Base-by-base conservation (phyloP, 2,329 filamentous ascomycete species). In the Cercospora janseana region DNA sequence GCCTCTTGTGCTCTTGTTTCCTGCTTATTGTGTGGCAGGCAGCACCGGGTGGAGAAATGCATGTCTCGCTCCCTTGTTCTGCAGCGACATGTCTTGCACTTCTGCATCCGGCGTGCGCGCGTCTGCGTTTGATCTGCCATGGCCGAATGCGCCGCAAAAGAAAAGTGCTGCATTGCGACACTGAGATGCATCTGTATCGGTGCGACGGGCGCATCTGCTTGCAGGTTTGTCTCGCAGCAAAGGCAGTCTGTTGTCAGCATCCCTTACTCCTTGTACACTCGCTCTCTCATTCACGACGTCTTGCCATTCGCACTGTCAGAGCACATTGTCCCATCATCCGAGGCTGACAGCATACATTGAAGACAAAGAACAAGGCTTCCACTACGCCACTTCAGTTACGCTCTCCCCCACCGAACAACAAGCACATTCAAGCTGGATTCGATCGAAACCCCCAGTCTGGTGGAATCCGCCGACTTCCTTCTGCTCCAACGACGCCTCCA, bases 401-500 rank as follows among this genome's bases (percentile, higher is more conserved):
- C 20, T 32, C 27, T 10, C 4, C 27, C 10, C 15, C 35, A 26
- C 6, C n/a, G n/a, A n/a, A 9, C 13, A 13, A 10, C 24, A 24
- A 28, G n/a, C 37, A 23, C 12, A 15, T 43, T 31, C 58, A 62
- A 46, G 15, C 63, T 65, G 63, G 62, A 66, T 61, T 55, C 54
- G 7, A 45, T 58, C 50, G 55, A 60, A 41, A 62, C 61, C 26
- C n/a, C 63, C 64, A 32, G 64, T 65, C 21, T 65, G 64, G 62
- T 64, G n/a, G n/a, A n/a, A n/a, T 60, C 35, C 61, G 64, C 34
- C 59, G 52, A 21, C 46, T 63, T 9, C 58, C 60, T 38, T 55
- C 50, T n/a, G 43, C 50, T 2, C 58, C 57, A 31, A 35, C 40
- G 10, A 60, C 55, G 28, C 54, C 55, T 40, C 51, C 40, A 18